A percentile compares a stretch with the other conserved stretches of the same genome.
Evolutionary conservation across 495 filamentous ascomycete species (phyloP).

Genomic region (Podospora bellae-mahoneyi): DNA sequence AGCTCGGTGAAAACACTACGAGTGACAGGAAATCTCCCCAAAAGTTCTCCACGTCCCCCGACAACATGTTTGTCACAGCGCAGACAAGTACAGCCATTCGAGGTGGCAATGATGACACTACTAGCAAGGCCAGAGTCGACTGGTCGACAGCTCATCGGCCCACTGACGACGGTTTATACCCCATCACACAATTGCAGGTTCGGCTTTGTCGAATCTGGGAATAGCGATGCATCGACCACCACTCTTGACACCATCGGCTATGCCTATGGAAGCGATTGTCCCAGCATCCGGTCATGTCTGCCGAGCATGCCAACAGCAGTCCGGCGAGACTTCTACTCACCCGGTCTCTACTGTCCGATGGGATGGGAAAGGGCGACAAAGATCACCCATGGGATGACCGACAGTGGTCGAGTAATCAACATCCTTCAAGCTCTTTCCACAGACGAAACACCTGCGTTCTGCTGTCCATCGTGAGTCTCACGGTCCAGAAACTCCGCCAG

Average conservation of each 20-base stretch:
- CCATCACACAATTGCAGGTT: neutral
- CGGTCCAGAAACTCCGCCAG: neutral
- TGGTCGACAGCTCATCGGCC: neutral
- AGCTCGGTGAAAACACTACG: neutral
- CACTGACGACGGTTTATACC: neutral
- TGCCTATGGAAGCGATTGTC: neutral
- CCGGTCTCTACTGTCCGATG: neutral
- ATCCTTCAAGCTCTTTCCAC: neutral
- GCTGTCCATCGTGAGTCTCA: neutral
- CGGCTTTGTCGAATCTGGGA: neutral
- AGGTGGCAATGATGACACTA: neutral
- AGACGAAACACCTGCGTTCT: neutral
- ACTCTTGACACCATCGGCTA: neutral
- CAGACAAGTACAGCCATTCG: neutral
- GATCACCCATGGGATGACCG: neutral
- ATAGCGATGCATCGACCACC: neutral
- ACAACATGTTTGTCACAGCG: neutral
- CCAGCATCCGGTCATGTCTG: neutral
- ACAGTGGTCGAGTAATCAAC: neutral
- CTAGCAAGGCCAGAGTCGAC: neutral
- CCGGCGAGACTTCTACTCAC: neutral
- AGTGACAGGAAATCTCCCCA: neutral
- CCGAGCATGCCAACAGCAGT: neutral
- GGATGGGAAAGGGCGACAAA: neutral
- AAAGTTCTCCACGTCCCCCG: neutral